Evolutionary conservation across 1,139 yeast genomes (phyloP).

Genomic region (Spathaspora sp.): DNA sequence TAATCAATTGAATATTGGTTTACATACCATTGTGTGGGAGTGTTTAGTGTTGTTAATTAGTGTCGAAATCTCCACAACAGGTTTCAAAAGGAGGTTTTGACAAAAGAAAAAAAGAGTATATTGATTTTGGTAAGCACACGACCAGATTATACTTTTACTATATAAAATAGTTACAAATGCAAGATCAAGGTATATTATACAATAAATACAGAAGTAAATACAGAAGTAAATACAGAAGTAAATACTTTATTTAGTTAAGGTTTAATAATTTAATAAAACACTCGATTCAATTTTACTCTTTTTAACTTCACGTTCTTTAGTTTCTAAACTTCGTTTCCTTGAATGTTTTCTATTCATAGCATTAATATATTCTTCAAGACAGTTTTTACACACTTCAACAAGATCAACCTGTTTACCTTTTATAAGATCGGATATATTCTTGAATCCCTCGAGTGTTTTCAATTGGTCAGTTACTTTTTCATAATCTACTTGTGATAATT

Average conservation of each 20-base stretch:
- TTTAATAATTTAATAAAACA: conserved; percentile 16
- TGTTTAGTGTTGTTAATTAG: neutral
- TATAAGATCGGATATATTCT: neutral
- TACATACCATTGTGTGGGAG: conserved; percentile 3
- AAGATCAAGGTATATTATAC: neutral
- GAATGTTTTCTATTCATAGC: conserved; percentile 7
- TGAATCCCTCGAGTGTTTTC: conserved; percentile 2
- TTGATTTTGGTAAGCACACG: conserved; percentile 2
- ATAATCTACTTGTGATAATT: conserved; percentile 3
- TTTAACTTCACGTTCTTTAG: conserved; percentile 7
- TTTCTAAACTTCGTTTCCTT: conserved; percentile 10
- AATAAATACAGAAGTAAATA: no score
- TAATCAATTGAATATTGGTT: neutral
- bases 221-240: neutral
- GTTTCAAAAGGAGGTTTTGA: neutral
- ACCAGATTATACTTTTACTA: neutral
- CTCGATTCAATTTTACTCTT: conserved; percentile 9
- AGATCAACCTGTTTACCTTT: conserved; percentile 1
- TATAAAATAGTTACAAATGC: neutral
- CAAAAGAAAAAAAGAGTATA: neutral
- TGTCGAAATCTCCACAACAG: neutral
- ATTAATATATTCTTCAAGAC: conserved; percentile 7
- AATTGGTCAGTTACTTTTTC: conserved; percentile 4
- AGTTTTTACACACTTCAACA: conserved; percentile 1
- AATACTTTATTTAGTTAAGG: neutral